Evolutionary conservation across 305 asterid genomes (phyloP), one percentile per base, ranked within the genome.

Genomic region (Caryopteris hybrid): DNA sequence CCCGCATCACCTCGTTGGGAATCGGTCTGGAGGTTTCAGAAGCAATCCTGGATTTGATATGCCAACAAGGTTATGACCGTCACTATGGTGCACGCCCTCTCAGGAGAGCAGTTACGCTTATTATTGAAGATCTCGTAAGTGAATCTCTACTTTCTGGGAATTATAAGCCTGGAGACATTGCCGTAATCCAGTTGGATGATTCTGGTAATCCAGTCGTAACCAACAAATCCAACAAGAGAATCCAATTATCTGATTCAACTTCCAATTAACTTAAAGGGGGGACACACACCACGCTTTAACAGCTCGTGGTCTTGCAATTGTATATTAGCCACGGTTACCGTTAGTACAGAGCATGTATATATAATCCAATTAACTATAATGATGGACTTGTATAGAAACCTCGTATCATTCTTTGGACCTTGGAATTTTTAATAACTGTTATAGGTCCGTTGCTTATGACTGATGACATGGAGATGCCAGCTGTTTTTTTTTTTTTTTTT

Each of bases 71-170:
- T 8, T 93, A 83, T 27, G 99, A 93, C 76, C 83, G 92, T 75
- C 84, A 88, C 62, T 93, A 93, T 61, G 99, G 99, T 0, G 99
- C 99, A 8, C 90, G 97, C 46, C 96, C 97, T 27, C 92, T 93
- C 16, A 78, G 99, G 68, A 80, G 97, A 69, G 95, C 96, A 2
- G 86, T 91, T n/a, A 88, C 99, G 11, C 85, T 58, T 10, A 77
- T 91, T 27, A 72, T 91, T 38, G 97, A 91, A 76, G 91, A 93
- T 81, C 84, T 78, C 31, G 74, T 93, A 75, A 86, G 97, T 74
- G 99, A 93, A 71, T 89, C 95, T 18, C 38, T 93, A 59, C 97
- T 93, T 48, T 84, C 88, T 43, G 96, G 84, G 69, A 87, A 76
- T 18, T 81, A 60, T 77, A 88, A 81, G 48, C 74, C 85, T 6